Evolutionary conservation across 495 filamentous ascomycete species (phyloP).

Genomic region (Lasiosphaeris hirsuta): DNA sequence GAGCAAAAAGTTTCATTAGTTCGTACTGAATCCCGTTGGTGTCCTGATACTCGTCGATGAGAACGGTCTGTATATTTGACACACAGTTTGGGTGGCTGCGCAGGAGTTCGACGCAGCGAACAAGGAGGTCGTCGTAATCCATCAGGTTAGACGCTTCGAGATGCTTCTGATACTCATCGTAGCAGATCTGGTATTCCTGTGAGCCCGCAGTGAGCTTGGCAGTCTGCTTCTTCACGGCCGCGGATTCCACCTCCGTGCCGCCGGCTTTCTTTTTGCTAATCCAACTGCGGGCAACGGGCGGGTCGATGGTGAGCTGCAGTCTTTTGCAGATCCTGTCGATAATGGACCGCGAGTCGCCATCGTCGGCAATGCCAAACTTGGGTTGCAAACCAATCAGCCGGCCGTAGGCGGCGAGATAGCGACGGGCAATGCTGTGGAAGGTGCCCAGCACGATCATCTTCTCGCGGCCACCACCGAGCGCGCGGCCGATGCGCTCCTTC

Average conservation of each 20-base stretch:
- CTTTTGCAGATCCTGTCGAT: slow-evolving; percentile 80
- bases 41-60: slow-evolving; percentile 98
- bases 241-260: slow-evolving; percentile 43
- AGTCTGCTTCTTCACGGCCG: slow-evolving; percentile 12
- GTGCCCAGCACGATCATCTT: slow-evolving; percentile 83
- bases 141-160: slow-evolving; percentile 76
- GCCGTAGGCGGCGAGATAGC: slow-evolving; percentile 84
- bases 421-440: slow-evolving; percentile 89
- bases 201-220: slow-evolving; percentile 50
- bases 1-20: slow-evolving; percentile 85
- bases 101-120: slow-evolving; percentile 80
- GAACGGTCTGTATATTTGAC: slow-evolving; percentile 81
- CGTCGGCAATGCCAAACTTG: slow-evolving; percentile 93
- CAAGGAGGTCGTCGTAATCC: slow-evolving; percentile 92
- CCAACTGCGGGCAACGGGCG: slow-evolving; percentile 61
- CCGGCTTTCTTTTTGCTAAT: slow-evolving; percentile 88
- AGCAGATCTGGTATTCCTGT: slow-evolving; percentile 61
- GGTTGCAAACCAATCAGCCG: slow-evolving; percentile 75
- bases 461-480: slow-evolving; percentile 75
- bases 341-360: slow-evolving; percentile 70
- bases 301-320: slow-evolving; percentile 63
- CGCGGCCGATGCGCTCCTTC: slow-evolving; percentile 76
- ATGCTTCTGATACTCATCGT: slow-evolving; percentile 72
- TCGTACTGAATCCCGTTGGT: slow-evolving; percentile 96
- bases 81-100: slow-evolving; percentile 77